phyloP scores from a whole-genome alignment of 2,329 filamentous ascomycete species.

The Elsinoe batatas region DNA sequence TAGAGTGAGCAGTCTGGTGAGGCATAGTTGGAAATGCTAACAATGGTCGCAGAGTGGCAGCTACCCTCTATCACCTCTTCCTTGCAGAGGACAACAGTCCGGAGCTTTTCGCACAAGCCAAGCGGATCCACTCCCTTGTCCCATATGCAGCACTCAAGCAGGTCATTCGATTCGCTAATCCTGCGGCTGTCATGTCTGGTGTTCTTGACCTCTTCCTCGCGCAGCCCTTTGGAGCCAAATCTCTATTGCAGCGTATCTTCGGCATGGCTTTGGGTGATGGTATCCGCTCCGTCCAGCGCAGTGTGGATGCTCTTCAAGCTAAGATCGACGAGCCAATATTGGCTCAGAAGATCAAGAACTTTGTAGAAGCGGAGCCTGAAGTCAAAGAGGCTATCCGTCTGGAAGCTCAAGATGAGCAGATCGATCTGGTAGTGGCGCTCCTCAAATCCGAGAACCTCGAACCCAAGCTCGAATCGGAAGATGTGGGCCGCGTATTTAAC shows the following conservation, averaged over 20 bases:
- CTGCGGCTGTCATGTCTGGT: constrained; percentile 92
- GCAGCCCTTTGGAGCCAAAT: constrained; percentile 84
- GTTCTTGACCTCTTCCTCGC: constrained; percentile 91
- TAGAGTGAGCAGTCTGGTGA: constrained; percentile 48
- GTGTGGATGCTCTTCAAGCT: constrained; percentile 64
- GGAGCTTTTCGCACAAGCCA: constrained; percentile 87
- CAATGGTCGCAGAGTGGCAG: constrained; percentile 53
- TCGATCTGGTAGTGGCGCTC: constrained; percentile 79
- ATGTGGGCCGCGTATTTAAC: constrained; percentile 81
- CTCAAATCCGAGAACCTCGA: constrained; percentile 67
- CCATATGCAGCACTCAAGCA: constrained; percentile 93
- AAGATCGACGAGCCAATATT: constrained; percentile 78
- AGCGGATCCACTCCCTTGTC: constrained; percentile 86
- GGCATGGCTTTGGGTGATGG: constrained; percentile 84
- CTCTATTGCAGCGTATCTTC: constrained; percentile 88
- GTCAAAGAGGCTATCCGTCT: constrained; percentile 63
- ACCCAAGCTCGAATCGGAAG: constrained; percentile 60
- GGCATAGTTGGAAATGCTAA: neutral
- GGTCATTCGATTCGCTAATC: constrained; percentile 91
- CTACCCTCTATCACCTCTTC: constrained; percentile 94
- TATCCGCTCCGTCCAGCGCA: constrained; percentile 73
- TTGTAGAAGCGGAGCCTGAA: constrained; percentile 63
- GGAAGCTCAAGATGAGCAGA: constrained; percentile 62
- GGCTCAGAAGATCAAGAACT: constrained; percentile 70
- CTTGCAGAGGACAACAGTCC: constrained; percentile 96